Percentiles rank a stretch among this genome's conserved stretches.
These are phyloP conservation scores for Beauveria caledonica DNA, from an alignment of 2,329 filamentous ascomycete genomes.

Conservation along the genomic window DNA sequence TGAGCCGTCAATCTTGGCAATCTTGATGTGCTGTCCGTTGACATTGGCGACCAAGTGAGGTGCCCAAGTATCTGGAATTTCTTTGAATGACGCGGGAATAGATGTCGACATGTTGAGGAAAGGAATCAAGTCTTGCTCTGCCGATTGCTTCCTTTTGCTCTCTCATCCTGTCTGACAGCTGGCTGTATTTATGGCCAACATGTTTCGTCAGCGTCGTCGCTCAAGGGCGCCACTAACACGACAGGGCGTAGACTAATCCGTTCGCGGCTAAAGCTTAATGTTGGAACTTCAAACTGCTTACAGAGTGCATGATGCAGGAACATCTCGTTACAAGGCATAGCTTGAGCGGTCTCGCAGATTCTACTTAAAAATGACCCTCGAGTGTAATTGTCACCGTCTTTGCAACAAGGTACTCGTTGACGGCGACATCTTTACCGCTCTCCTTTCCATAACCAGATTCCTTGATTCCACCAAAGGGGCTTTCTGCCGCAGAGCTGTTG, in stretches of 20 bases:
- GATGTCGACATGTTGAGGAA: slow-evolving; percentile 14
- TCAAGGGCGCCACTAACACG: not conserved
- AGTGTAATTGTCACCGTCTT: slow-evolving; percentile 38
- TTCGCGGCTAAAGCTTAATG: not conserved
- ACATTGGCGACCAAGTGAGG: slow-evolving; percentile 25
- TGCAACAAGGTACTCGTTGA: slow-evolving; percentile 38
- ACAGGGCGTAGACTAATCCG: not conserved
- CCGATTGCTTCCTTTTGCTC: not conserved
- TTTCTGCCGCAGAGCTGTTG: slow-evolving; percentile 33
- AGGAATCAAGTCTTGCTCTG: not conserved
- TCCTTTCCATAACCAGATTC: slow-evolving; percentile 40
- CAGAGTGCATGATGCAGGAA: not conserved
- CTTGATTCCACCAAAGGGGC: slow-evolving; percentile 41
- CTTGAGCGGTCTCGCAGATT: too few species aligned
- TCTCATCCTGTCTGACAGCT: not conserved
- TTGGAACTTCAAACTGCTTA: not conserved
- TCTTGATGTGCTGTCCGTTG: slow-evolving; percentile 32
- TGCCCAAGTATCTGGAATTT: slow-evolving; percentile 23
- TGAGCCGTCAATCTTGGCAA: slow-evolving; percentile 30
- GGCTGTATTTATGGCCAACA: not conserved
- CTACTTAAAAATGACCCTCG: slow-evolving; percentile 26
- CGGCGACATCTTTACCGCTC: slow-evolving; percentile 38
- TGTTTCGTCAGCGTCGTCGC: not conserved
- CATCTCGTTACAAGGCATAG: not conserved
- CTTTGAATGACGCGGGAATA: slow-evolving; percentile 19